Conservation (phyloP, 2,329 filamentous ascomycete species). For the Cytospora mali region DNA sequence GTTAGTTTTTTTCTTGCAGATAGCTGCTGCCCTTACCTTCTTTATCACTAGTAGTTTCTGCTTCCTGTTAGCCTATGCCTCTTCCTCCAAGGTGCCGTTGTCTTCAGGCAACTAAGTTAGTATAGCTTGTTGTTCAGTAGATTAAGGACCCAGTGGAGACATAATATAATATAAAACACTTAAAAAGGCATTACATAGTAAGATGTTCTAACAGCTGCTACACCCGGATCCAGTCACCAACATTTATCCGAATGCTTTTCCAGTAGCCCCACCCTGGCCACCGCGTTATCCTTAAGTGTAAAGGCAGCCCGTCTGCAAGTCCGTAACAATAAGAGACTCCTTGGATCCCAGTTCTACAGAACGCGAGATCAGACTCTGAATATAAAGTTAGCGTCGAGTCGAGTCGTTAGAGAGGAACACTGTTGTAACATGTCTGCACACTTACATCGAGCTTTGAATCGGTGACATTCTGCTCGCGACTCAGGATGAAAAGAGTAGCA, state of each 20-base stretch:
- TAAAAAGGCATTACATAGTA: too few species aligned
- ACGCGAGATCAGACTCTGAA: constrained; percentile 20
- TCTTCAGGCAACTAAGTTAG: too few species aligned
- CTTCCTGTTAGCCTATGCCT: constrained; percentile 6
- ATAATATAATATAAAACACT: too few species aligned
- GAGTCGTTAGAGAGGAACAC: neutral
- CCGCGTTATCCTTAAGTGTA: constrained; percentile 22
- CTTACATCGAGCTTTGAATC: constrained; percentile 28
- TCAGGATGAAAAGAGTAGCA: constrained; percentile 29
- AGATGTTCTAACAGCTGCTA: too few species aligned
- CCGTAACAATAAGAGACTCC: constrained; percentile 18
- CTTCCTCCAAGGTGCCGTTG: constrained; percentile 21
- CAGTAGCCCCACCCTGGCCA: too few species aligned
- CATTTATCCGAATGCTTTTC: too few species aligned
- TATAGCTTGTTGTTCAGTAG: too few species aligned
- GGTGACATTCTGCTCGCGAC: constrained; percentile 28
- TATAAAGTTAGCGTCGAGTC: neutral
- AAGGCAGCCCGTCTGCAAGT: constrained; percentile 23
- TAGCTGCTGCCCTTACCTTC: constrained; percentile 22
- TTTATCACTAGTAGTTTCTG: constrained; percentile 25
- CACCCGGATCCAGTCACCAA: too few species aligned
- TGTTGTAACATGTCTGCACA: neutral
- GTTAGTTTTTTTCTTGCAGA: constrained; percentile 23
- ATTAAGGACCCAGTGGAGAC: too few species aligned
- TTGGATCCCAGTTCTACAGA: constrained; percentile 22